Base-by-base conservation (phyloP, 106 monocot species). In the Dioscorea dumetorum region DNA sequence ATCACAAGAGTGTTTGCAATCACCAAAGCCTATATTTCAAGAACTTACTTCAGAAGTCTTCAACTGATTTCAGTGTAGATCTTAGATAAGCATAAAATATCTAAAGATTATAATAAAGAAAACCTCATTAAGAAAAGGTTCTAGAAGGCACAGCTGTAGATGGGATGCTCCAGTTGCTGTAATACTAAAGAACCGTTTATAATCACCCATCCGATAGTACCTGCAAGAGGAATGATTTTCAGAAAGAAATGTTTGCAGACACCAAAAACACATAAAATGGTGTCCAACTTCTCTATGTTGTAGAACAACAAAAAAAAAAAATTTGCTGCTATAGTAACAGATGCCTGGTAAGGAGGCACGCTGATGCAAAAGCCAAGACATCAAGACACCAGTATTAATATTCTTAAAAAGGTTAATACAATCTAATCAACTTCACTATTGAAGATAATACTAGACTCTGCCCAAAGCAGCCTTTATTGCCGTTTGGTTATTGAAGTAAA, bases 81-180 rank as follows among this genome's bases (percentile, higher is more conserved):
- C 19, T 41, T 14, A 34, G 23, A 31, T 60, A 2, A 1, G 41
- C 16, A 49, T 20, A 28, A 19, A 51, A 28, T 58, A 49, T 28
- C 48, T 23, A 22, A 56, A 28, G 24, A 66, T 33, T 20, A 49
- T 5, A 22, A 70, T 18, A 61, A 69, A 10, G 50, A 35, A 34
- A 57, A 99, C 99, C 99, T 99, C 99, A 78, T 90, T 77, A 34
- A 99, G 77, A 83, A 93, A 69, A 75, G 93, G 87, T 79, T 93
- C 90, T 50, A 90, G 34, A 53, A 99, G 82, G 68, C 74, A 79
- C 57, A 87, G 73, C 75, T 99, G 93, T 48, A 93, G 71, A 62
- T 81, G 62, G 10, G 99, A 85, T 60, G 84, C 84, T 33, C 77
- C 83, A 52, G 73, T 56, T 72, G 84, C 73, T 49, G 80, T 24